Percentiles rank a stretch among this genome's conserved stretches.
phyloP scores from a whole-genome alignment of 495 filamentous ascomycete genomes.

The Penicillium riverlandense region DNA sequence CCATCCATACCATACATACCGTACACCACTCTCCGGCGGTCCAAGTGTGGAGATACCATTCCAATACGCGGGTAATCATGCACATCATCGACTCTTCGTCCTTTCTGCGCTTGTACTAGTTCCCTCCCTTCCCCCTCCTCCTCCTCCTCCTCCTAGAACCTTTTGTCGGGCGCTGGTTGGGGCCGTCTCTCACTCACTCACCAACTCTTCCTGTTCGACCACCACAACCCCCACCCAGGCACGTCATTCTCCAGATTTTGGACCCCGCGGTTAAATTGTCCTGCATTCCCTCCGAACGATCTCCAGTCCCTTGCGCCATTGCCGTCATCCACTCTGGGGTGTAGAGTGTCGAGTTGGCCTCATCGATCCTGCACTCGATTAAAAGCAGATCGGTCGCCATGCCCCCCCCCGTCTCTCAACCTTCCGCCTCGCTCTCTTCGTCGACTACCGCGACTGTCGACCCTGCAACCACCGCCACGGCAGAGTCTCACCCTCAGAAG shows the following conservation, averaged over 20 bases:
- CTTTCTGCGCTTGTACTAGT: neutral
- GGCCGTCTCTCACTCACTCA: neutral
- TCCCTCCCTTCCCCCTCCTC: neutral
- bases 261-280: neutral
- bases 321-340: constrained; percentile 4
- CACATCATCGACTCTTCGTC: neutral
- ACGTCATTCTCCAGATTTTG: constrained; percentile 9
- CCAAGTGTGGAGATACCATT: constrained; percentile 10
- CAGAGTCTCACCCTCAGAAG: constrained; percentile 1
- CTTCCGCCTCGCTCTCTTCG: constrained; percentile 7
- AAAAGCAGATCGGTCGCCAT: neutral
- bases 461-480: constrained; percentile 3
- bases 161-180: too few relatives aligned
- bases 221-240: constrained; percentile 2
- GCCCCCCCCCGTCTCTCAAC: constrained; percentile 3
- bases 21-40: too few relatives aligned
- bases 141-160: neutral
- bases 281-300: neutral
- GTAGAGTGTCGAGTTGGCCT: neutral
- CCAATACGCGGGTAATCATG: constrained; percentile 16
- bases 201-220: neutral
- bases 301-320: neutral
- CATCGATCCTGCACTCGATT: neutral
- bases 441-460: constrained; percentile 5
- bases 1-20: too few relatives aligned